Percentiles rank a stretch among this genome's conserved stretches.
Conservation (phyloP, 257 asterid species). For the Nicotiana knightiana region DNA sequence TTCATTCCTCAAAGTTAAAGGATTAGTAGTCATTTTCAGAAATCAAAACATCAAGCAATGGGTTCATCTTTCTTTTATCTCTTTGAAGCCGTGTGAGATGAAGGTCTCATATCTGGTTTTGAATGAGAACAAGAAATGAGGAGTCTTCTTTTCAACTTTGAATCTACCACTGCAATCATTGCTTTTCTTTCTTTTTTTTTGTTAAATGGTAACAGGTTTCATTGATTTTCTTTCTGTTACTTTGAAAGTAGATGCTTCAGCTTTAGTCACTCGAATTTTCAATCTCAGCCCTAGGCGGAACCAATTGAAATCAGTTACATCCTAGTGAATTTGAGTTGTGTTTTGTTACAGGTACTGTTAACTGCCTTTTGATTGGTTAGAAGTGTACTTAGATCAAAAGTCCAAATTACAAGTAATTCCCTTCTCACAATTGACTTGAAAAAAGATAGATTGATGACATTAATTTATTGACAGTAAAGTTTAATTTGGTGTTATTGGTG, state of each 20-base stretch:
- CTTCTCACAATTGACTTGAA: background rate
- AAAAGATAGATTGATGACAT: background rate
- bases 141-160: background rate
- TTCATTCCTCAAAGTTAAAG: background rate
- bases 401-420: background rate
- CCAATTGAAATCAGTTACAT: background rate
- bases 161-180: background rate
- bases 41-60: background rate
- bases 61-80: background rate
- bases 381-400: background rate
- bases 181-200: background rate
- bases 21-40: background rate
- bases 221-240: background rate
- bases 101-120: background rate
- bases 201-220: background rate
- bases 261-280: background rate
- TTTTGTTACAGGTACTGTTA: background rate
- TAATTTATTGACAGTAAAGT: background rate
- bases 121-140: background rate
- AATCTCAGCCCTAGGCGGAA: background rate
- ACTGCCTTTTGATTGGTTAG: background rate
- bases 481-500: background rate
- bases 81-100: background rate
- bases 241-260: background rate
- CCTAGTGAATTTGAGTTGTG: background rate